phyloP scores from a whole-genome alignment of 2,329 filamentous ascomycete genomes.

The Nectriaceae sp. region DNA sequence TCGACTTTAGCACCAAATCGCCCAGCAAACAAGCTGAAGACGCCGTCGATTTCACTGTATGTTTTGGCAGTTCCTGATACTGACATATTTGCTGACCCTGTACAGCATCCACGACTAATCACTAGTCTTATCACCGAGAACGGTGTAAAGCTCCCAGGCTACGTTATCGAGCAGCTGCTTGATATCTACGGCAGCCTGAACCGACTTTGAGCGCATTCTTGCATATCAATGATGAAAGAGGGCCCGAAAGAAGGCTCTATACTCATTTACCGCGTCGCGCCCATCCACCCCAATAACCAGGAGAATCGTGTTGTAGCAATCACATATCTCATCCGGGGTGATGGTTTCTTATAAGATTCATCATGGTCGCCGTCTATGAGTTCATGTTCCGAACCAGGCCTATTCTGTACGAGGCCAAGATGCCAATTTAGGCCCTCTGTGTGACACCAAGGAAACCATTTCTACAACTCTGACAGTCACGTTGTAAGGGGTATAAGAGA shows the following conservation, averaged over 20 bases:
- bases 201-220: slow-evolving; percentile 19
- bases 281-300: too few species aligned
- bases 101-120: slow-evolving; percentile 66
- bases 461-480: too few species aligned
- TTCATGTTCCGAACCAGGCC: too few species aligned
- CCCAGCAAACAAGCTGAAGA: slow-evolving; percentile 48
- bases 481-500: too few species aligned
- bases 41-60: slow-evolving; percentile 71
- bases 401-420: too few species aligned
- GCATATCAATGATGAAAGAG: too few species aligned
- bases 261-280: slow-evolving; percentile 12
- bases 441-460: too few species aligned
- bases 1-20: slow-evolving; percentile 67
- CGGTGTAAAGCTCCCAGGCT: slow-evolving; percentile 69
- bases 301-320: too few species aligned
- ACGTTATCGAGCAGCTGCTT: slow-evolving; percentile 71
- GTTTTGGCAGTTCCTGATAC: neutral
- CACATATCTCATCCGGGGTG: too few species aligned
- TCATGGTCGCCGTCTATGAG: too few species aligned
- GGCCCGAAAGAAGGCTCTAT: slow-evolving; percentile 14
- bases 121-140: slow-evolving; percentile 76
- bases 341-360: too few species aligned
- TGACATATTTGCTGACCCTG: neutral
- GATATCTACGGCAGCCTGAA: slow-evolving; percentile 56
- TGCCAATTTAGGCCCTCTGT: too few species aligned